phyloP scores from a whole-genome alignment of 2,329 filamentous ascomycete species.

The Pseudopithomyces chartarum region DNA sequence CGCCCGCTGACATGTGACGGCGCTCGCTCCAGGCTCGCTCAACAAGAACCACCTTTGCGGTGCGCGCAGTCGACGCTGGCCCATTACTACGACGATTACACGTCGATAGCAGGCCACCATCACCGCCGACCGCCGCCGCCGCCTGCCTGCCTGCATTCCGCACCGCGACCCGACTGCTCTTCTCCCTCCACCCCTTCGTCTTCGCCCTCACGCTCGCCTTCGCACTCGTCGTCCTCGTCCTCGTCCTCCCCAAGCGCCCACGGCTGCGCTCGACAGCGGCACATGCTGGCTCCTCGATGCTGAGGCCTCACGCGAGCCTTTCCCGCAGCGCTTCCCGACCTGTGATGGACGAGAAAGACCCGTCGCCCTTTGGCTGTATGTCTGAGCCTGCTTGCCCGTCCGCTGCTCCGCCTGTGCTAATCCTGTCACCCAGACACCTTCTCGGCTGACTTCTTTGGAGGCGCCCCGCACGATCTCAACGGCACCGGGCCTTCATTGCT shows the following conservation, averaged over 20 bases:
- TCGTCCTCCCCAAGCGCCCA: background rate
- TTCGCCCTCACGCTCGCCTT: background rate
- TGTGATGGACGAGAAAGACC: constrained; percentile 38
- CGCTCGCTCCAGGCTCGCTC: background rate
- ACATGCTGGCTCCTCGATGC: constrained; percentile 7
- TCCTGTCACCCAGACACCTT: constrained; percentile 34
- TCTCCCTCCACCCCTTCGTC: background rate
- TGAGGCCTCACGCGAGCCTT: background rate
- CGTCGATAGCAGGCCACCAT: background rate
- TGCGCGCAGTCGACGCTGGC: background rate
- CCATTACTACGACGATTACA: background rate
- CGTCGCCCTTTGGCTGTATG: constrained; percentile 43
- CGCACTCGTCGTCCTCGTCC: background rate
- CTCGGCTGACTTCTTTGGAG: constrained; percentile 27
- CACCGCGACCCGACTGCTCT: background rate
- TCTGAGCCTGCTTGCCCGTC: background rate
- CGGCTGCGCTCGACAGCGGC: background rate
- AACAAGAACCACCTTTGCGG: constrained; percentile 7
- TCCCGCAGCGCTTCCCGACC: background rate
- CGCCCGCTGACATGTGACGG: constrained; percentile 10
- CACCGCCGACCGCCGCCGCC: constrained; percentile 1
- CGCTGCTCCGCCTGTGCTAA: background rate
- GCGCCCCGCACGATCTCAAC: constrained; percentile 18
- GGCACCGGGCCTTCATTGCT: constrained; percentile 34
- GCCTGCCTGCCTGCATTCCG: background rate